These are phyloP conservation scores for Blastocystis hominis DNA, from an alignment of 352 stramenopile species.

Conservation along the genomic window DNA sequence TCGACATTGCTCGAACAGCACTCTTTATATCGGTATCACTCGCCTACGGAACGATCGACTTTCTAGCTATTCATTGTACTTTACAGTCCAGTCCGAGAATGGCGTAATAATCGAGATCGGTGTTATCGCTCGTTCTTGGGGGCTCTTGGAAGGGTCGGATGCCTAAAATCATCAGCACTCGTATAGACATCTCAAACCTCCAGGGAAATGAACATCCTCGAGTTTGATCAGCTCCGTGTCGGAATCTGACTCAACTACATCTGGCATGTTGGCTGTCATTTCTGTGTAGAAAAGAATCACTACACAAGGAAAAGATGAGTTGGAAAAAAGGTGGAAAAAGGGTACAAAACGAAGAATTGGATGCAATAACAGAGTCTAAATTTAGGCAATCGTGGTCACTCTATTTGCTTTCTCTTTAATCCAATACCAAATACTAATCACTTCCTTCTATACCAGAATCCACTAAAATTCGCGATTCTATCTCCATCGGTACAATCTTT, in stretches of 20 bases:
- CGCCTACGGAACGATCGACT: neutral
- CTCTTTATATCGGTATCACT: slow-evolving; percentile 27
- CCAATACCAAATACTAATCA: too few species aligned
- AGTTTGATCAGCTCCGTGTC: neutral
- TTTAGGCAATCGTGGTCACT: too few species aligned
- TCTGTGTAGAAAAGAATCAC: neutral
- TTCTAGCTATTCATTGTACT: neutral
- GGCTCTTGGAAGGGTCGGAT: neutral
- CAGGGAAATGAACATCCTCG: neutral
- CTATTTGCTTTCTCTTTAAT: too few species aligned
- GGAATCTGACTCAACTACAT: neutral
- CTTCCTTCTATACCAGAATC: too few species aligned
- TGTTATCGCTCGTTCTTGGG: slow-evolving; percentile 19
- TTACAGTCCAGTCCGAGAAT: slow-evolving; percentile 1
- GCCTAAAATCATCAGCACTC: neutral
- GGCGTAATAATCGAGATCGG: slow-evolving; percentile 29
- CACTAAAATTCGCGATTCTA: too few species aligned
- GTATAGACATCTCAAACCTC: neutral
- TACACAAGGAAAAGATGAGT: neutral
- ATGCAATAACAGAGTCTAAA: too few species aligned
- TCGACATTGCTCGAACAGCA: neutral
- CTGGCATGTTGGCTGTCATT: neutral
- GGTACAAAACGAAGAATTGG: too few species aligned
- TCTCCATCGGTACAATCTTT: too few species aligned
- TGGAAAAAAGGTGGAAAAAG: neutral